Evolutionary conservation across 2,329 filamentous ascomycete genomes (phyloP).

Genomic region (Pseudogymnoascus sp.): DNA sequence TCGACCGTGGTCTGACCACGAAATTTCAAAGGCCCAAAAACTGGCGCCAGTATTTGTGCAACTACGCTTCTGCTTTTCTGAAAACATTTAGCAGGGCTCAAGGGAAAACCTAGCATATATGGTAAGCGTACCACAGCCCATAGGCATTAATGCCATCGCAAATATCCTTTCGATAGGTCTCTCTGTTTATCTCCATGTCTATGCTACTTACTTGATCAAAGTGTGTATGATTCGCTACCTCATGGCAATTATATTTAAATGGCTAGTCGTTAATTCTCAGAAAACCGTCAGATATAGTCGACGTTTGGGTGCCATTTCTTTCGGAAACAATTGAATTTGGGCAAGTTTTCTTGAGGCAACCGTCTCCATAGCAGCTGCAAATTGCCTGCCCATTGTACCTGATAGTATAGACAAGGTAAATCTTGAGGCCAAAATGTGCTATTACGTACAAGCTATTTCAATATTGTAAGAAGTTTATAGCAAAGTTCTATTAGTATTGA

Average conservation of each 20-base stretch:
- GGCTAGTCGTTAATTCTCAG: not conserved
- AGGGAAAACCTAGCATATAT: no score
- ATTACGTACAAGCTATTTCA: not conserved
- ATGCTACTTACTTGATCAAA: no score
- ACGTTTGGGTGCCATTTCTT: not conserved
- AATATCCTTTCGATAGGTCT: no score
- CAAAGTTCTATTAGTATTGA: not conserved
- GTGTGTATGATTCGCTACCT: not conserved
- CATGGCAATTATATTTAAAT: not conserved
- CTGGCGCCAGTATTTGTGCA: no score
- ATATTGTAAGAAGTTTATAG: not conserved
- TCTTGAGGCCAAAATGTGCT: not conserved
- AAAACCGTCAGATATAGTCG: not conserved
- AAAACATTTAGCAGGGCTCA: no score
- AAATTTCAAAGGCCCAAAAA: no score
- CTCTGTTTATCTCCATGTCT: no score
- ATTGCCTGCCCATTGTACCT: not conserved
- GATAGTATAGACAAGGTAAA: not conserved
- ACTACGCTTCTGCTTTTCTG: no score
- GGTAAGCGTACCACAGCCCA: no score
- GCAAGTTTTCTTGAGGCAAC: not conserved
- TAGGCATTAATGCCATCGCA: no score
- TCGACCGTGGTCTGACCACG: no score
- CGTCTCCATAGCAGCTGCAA: not conserved
- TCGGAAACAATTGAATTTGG: not conserved